Base-by-base conservation (phyloP, 2,329 filamentous ascomycete species). In the Apiospora hydei region DNA sequence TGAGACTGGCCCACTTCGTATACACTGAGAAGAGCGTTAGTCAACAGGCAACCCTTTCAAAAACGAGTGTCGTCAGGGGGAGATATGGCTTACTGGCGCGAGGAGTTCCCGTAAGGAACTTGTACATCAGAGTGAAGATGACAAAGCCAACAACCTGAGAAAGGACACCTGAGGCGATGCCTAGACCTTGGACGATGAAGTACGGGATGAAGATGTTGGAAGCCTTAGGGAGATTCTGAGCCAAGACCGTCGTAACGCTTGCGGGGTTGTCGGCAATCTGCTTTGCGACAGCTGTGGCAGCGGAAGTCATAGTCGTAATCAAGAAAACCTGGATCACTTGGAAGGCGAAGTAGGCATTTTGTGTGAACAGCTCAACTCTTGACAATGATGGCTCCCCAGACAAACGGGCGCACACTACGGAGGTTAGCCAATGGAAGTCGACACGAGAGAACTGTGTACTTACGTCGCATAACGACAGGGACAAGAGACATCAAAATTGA, bases 161-260 rank as follows among this genome's bases (percentile, higher is more conserved):
- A 6, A 98, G 82, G 1, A 93, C 89, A 67, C 91, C 89, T 0
- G 94, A 88, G 4, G 94, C 93, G 73, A 96, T 91, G 1, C 92
- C 92, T 72, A 98, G 82, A 46, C 96, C 97, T 82, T 98, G 96
- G 3, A 99, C 89, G 44, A 98, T 90, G 76, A 99, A 97, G 84
- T 98, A 99, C 0, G 93, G 94, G 26, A 98, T 92, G 82, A 98
- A 99, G 80, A 98, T 97, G 83, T 97, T 98, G 73, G 95, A 95
- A 0, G 94, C 91, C 71, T 89, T 91, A 24, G 96, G 96, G 7
- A 99, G 86, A 72, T 93, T 92, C 21, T 86, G 78, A 0, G 95
- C 92, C 4, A 98, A 87, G 51, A 97, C 83, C 0, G 80, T 83
- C 0, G 94, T 90, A 8, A 90, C 88, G 0, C 83, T 83, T 2